Percentiles rank a stretch among this genome's conserved stretches.
Conservation (phyloP, 305 asterid genomes). For the Coffea humblotiana region DNA sequence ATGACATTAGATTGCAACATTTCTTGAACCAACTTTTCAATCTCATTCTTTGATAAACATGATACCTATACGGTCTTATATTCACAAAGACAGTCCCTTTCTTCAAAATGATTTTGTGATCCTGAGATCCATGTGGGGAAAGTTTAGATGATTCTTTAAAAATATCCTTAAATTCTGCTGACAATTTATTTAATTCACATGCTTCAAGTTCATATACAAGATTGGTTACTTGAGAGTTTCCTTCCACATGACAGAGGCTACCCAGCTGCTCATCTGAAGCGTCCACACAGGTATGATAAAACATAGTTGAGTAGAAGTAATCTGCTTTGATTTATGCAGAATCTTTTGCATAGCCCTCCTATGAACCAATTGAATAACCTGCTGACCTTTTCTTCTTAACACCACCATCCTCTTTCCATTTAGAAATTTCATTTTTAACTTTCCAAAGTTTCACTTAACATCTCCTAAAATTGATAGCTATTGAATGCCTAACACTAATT, state of each 20-base stretch:
- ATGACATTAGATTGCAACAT: neutral
- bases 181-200: neutral
- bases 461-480: neutral
- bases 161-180: accelerated
- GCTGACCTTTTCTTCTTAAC: neutral
- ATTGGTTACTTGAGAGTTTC: too few relatives aligned
- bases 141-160: neutral
- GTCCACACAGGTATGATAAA: too few relatives aligned
- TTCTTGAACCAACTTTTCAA: neutral
- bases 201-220: too few relatives aligned
- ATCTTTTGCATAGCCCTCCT: neutral
- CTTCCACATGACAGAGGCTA: too few relatives aligned
- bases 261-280: too few relatives aligned
- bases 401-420: neutral
- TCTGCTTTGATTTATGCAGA: too few relatives aligned
- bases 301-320: too few relatives aligned
- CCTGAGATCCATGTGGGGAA: neutral
- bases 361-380: too few relatives aligned
- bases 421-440: too few relatives aligned
- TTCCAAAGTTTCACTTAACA: too few relatives aligned
- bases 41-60: neutral
- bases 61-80: neutral
- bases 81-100: neutral
- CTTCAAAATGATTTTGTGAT: neutral
- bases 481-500: neutral